phyloP scores from a whole-genome alignment of 257 asterid species.

The Nicotiana sylvestris region DNA sequence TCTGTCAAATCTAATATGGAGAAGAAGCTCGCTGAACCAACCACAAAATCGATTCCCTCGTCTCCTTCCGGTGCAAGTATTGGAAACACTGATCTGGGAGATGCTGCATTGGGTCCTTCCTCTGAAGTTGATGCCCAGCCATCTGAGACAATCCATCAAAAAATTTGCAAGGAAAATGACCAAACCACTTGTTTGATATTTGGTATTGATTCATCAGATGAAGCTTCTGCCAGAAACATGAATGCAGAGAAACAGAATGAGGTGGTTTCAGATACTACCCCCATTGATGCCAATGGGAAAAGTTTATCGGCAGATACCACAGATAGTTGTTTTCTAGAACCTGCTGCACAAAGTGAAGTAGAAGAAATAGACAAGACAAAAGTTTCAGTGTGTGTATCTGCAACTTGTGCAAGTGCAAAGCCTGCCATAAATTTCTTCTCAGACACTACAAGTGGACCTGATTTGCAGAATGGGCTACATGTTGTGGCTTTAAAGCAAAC shows the following conservation, averaged over 20 bases:
- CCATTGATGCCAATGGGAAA: conserved; percentile 10
- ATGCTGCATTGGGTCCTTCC: conserved; percentile 4
- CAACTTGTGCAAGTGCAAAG: conserved; percentile 6
- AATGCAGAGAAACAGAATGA: conserved; percentile 5
- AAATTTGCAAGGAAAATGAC: background rate
- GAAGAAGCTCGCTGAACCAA: background rate
- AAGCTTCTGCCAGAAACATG: conserved; percentile 9
- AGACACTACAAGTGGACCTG: conserved; percentile 3
- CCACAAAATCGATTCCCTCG: background rate
- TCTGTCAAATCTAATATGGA: background rate
- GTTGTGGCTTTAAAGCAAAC: background rate
- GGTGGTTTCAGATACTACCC: background rate
- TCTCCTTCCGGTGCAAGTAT: background rate
- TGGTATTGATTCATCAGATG: background rate
- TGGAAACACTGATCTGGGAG: background rate
- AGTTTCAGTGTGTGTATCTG: background rate
- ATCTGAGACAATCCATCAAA: background rate
- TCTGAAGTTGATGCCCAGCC: conserved; percentile 7
- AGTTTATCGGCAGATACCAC: background rate
- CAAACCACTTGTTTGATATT: too few relatives aligned
- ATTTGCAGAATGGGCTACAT: background rate
- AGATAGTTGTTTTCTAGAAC: background rate
- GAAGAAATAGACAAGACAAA: background rate
- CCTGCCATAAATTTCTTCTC: background rate
- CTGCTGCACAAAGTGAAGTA: background rate